These are phyloP conservation scores for Dicorynia guianensis DNA, from an alignment of 306 rosid species.

Conservation along the genomic window DNA sequence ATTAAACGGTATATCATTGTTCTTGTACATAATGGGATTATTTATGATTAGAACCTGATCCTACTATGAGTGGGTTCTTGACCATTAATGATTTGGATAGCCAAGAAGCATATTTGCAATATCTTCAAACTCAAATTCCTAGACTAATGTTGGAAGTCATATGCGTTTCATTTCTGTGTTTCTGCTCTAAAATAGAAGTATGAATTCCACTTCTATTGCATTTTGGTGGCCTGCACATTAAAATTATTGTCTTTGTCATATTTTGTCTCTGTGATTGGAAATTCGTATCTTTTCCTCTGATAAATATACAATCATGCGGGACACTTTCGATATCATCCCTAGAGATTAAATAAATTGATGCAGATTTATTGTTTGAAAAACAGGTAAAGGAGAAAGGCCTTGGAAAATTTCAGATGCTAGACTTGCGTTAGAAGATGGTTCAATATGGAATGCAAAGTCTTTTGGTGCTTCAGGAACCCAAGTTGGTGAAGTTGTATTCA, in stretches of 20 bases:
- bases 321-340: not conserved
- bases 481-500: constrained; percentile 98
- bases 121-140: not conserved
- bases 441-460: constrained; percentile 96
- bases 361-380: constrained; percentile 14
- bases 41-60: not conserved
- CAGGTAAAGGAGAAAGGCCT: constrained; percentile 76
- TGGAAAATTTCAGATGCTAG: constrained; percentile 95
- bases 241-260: not conserved
- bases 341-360: constrained; percentile 20
- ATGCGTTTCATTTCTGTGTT: not conserved
- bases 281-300: not conserved
- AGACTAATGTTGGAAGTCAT: not conserved
- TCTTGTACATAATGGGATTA: not conserved
- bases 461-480: constrained; percentile 96
- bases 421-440: constrained; percentile 90
- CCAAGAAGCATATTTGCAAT: not conserved
- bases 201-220: not conserved
- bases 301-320: not conserved
- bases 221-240: constrained; percentile 22
- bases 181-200: not conserved
- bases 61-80: not conserved
- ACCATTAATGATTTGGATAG: not conserved
- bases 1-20: not conserved
- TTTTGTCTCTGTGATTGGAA: constrained; percentile 8